These are phyloP conservation scores for Coprinopsis strossmayeri DNA, from an alignment of 768 basidiomycete species.

Conservation along the genomic window DNA sequence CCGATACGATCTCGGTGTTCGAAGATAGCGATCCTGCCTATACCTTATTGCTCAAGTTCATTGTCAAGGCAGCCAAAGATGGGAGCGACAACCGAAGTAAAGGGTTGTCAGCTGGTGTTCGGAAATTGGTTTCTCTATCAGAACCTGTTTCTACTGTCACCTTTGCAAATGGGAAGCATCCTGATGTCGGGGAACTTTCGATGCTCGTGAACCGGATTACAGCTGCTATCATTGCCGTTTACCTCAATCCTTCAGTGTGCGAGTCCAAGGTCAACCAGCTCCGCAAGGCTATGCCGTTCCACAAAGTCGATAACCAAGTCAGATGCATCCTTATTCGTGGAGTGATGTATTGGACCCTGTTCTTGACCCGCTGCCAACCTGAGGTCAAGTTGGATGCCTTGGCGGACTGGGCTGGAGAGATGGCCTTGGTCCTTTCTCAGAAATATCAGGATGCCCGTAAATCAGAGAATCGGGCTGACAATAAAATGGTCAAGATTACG, in stretches of 20 bases:
- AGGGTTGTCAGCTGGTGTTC: constrained; percentile 14
- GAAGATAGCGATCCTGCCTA: constrained; percentile 65
- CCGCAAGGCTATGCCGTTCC: constrained; percentile 60
- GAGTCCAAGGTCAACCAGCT: constrained; percentile 57
- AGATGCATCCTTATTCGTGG: constrained; percentile 72
- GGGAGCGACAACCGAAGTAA: constrained; percentile 32
- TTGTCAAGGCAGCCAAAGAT: constrained; percentile 51
- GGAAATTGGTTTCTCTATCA: constrained; percentile 64
- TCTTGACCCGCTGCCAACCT: constrained; percentile 48
- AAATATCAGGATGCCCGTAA: constrained; percentile 34
- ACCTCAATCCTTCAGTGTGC: constrained; percentile 49
- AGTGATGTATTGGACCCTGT: constrained; percentile 59
- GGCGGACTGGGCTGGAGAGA: constrained; percentile 58
- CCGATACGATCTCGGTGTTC: constrained; percentile 42
- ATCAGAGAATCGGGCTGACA: not conserved
- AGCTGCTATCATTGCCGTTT: constrained; percentile 62
- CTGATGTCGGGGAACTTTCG: constrained; percentile 51
- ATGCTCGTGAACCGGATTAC: constrained; percentile 80
- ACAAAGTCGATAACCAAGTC: constrained; percentile 54
- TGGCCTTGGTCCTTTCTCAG: constrained; percentile 44
- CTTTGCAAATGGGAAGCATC: constrained; percentile 49
- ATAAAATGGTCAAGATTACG: not conserved
- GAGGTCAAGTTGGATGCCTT: constrained; percentile 37
- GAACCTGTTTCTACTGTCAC: constrained; percentile 67
- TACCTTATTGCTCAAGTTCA: constrained; percentile 73